Percentiles rank a stretch among this genome's conserved stretches.
phyloP scores from a whole-genome alignment of 2,329 filamentous ascomycete species.

The Orbilia blumenaviensis region DNA sequence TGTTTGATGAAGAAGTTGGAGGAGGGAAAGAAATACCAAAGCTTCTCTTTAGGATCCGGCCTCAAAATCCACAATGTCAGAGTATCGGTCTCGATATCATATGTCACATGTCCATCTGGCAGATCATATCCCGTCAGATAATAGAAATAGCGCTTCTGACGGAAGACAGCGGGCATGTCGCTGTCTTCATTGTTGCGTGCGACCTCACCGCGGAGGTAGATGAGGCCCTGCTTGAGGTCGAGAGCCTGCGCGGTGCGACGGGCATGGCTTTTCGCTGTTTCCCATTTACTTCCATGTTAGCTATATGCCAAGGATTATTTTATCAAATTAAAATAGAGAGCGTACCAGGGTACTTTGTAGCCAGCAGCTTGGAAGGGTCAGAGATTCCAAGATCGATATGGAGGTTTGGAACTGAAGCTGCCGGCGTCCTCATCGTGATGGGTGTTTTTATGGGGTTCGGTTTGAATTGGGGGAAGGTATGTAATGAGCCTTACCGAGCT shows the following conservation, averaged over 20 bases:
- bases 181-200: slow-evolving; percentile 68
- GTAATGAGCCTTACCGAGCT: not conserved
- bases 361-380: not conserved
- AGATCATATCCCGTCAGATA: slow-evolving; percentile 68
- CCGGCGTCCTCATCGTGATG: slow-evolving; percentile 23
- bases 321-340: not conserved
- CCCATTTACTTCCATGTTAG: not conserved
- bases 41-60: slow-evolving; percentile 40
- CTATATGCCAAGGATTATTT: too few relatives aligned
- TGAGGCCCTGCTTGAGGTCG: slow-evolving; percentile 63
- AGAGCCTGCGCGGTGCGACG: slow-evolving; percentile 63
- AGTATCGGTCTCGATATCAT: slow-evolving; percentile 69
- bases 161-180: slow-evolving; percentile 68
- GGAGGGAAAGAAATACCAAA: slow-evolving; percentile 24
- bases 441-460: not conserved
- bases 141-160: slow-evolving; percentile 71
- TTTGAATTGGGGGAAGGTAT: not conserved
- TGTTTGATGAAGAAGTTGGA: not conserved
- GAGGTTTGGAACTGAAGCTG: not conserved
- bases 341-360: slow-evolving; percentile 40
- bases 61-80: slow-evolving; percentile 71
- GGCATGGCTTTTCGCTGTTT: slow-evolving; percentile 65
- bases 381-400: not conserved
- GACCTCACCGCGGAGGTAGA: slow-evolving; percentile 68
- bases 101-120: slow-evolving; percentile 68